These are phyloP conservation scores for Aspergillus spinulosporus DNA, from an alignment of 2,329 filamentous ascomycete genomes.

Conservation along the genomic window DNA sequence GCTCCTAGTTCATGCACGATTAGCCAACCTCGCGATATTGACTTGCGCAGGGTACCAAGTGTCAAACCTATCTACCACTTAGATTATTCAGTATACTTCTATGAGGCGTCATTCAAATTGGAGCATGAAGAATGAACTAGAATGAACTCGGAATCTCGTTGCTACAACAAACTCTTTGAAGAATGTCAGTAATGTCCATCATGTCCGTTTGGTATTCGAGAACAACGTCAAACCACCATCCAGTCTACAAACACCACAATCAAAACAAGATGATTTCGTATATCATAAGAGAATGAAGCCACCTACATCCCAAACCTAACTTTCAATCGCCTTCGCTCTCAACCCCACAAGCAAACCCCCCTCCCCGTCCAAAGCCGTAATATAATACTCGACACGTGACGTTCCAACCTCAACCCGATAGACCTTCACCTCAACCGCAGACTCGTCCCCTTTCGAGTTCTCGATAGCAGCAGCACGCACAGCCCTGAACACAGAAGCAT, in stretches of 20 bases:
- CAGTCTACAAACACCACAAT: background rate
- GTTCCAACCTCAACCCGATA: constrained; percentile 67
- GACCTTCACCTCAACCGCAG: constrained; percentile 65
- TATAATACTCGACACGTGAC: constrained; percentile 74
- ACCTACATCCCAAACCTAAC: constrained; percentile 38
- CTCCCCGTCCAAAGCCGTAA: constrained; percentile 64
- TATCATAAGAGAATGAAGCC: background rate
- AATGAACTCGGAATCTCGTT: constrained; percentile 16
- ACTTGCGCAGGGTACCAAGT: background rate
- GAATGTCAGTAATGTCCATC: background rate
- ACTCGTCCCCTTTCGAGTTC: constrained; percentile 32
- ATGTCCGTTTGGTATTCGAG: background rate
- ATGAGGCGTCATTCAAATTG: background rate
- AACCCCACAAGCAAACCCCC: constrained; percentile 69
- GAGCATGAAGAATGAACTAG: background rate
- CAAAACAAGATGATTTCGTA: background rate
- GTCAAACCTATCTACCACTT: background rate
- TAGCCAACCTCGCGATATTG: background rate
- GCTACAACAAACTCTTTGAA: constrained; percentile 10
- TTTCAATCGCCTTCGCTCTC: constrained; percentile 77
- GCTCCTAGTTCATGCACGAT: background rate
- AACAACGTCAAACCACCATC: background rate
- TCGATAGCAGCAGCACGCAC: constrained; percentile 48
- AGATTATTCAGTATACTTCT: background rate
- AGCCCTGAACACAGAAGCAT: constrained; percentile 54